These are phyloP conservation scores for Fusarium incarnatum DNA, from an alignment of 2,329 filamentous ascomycete genomes.

Conservation along the genomic window DNA sequence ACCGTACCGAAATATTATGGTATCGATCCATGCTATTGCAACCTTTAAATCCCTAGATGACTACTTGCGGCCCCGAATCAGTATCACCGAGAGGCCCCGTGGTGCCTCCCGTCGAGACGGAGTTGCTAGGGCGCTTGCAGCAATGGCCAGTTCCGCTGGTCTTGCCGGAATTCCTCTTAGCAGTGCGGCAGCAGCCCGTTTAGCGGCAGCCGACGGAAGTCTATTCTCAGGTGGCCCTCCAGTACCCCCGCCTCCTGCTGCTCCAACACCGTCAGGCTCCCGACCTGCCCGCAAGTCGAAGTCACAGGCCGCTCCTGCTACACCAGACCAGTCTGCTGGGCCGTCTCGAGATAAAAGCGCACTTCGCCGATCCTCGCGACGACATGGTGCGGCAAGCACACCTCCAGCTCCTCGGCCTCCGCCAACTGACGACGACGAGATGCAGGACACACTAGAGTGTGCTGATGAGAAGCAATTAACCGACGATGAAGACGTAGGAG, in stretches of 20 bases:
- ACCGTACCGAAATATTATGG: constrained; percentile 93
- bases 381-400: constrained; percentile 65
- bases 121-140: constrained; percentile 76
- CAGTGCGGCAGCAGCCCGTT: constrained; percentile 58
- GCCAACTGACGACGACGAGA: constrained; percentile 68
- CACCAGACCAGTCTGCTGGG: constrained; percentile 59
- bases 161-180: constrained; percentile 70
- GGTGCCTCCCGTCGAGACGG: constrained; percentile 70
- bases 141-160: constrained; percentile 79
- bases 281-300: constrained; percentile 60
- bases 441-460: constrained; percentile 84
- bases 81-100: constrained; percentile 75
- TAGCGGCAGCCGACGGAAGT: constrained; percentile 54
- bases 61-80: constrained; percentile 91
- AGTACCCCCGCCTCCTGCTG: constrained; percentile 52
- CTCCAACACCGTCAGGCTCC: constrained; percentile 57
- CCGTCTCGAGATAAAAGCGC: constrained; percentile 68
- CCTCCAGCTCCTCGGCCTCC: constrained; percentile 64
- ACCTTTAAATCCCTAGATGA: constrained; percentile 98
- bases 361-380: constrained; percentile 72
- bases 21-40: constrained; percentile 97
- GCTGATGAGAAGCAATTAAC: constrained; percentile 90
- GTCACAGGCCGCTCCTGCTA: constrained; percentile 60
- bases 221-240: constrained; percentile 54
- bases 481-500: constrained; percentile 75